Evolutionary conservation across 2,329 filamentous ascomycete genomes (phyloP), one percentile per base, ranked within the genome.

Genomic region (Talaromyces sp.): DNA sequence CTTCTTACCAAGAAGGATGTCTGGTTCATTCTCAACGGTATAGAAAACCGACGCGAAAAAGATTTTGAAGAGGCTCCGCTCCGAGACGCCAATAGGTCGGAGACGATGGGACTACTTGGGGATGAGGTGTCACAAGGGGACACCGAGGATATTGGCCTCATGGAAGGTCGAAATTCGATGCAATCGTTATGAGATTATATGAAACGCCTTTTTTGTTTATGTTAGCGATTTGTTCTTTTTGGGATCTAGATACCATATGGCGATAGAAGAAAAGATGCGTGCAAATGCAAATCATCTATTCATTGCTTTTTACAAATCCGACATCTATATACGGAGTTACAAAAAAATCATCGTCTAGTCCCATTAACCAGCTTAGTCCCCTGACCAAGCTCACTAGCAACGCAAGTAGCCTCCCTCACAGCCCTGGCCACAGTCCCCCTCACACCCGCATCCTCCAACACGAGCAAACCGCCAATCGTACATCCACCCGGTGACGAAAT

Each of bases 1-100:
- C 78, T 99, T 58, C 81, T 98, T 70, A 99, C 95, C 22, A 98
- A 98, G 82, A 99, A 99, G 81, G 95, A 99, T 78, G 89, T 96
- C 38, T 98, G 93, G 91, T 93, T 92, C 76, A 88, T 98, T 45
- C 83, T 98, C 54, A 92, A 97, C 74, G 91, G 90, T 49, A 88
- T 87, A 10, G 89, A 90, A 69, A 86, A 89, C 61, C 70, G 70
- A 31, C 70, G 72, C 43, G 71, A 72, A 63, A 73, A 77, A 47
- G 72, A 70, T n/a, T 68, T 77, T 22, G 72, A 70, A 51, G 71
- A 72, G 6, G 69, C 69, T 51, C 65, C 71, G 5, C 74, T 74
- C 51, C 66, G 70, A 36, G 71, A 74, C 38, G 67, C 62, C 15
- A 67, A 73, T 54, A 67, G 65, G 6, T 74, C 74, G 40, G 77